Conservation (phyloP, 225 moss, liverwort and hornwort genomes). For the Sphagnum tenellum region DNA sequence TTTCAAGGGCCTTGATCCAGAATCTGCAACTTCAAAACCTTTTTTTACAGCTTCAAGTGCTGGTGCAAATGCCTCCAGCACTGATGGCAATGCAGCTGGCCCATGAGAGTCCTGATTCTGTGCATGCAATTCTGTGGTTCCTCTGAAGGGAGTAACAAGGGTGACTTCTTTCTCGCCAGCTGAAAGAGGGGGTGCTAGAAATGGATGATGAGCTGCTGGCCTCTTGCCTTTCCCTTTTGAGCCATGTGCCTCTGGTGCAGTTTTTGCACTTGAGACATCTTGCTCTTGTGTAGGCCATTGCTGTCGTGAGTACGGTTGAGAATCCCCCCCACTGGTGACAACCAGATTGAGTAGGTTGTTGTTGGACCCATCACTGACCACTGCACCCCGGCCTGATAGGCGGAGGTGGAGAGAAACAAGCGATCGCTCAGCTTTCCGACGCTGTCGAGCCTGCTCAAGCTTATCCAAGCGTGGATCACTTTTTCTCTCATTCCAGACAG, state of each 20-base stretch:
- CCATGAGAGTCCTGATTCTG: slow-evolving; percentile 47
- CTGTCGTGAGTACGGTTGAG: slow-evolving; percentile 46
- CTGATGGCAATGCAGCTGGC: slow-evolving; percentile 60
- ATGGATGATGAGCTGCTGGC: slow-evolving; percentile 61
- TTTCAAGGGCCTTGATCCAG: slow-evolving; percentile 29
- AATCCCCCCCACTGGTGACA: slow-evolving; percentile 20
- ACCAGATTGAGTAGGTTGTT: slow-evolving; percentile 10
- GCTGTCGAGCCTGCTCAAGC: slow-evolving; percentile 75
- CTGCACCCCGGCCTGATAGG: slow-evolving; percentile 46
- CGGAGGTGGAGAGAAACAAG: slow-evolving; percentile 73
- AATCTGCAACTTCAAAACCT: slow-evolving; percentile 19
- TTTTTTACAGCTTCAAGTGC: slow-evolving; percentile 46
- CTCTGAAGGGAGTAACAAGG: slow-evolving; percentile 28
- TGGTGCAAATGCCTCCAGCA: slow-evolving; percentile 80
- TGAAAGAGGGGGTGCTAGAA: slow-evolving; percentile 55
- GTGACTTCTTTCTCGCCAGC: slow-evolving; percentile 70
- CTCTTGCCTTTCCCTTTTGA: slow-evolving; percentile 82
- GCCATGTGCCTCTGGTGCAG: slow-evolving; percentile 37
- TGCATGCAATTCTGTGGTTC: slow-evolving; percentile 23
- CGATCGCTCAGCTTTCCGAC: slow-evolving; percentile 81
- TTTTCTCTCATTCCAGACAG: slow-evolving; percentile 89
- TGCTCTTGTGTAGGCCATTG: slow-evolving; percentile 90
- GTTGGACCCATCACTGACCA: slow-evolving; percentile 6
- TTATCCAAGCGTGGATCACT: slow-evolving; percentile 85
- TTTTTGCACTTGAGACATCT: slow-evolving; percentile 37